Base-by-base conservation (phyloP, 2,329 filamentous ascomycete genomes). In the Xylariales sp. region DNA sequence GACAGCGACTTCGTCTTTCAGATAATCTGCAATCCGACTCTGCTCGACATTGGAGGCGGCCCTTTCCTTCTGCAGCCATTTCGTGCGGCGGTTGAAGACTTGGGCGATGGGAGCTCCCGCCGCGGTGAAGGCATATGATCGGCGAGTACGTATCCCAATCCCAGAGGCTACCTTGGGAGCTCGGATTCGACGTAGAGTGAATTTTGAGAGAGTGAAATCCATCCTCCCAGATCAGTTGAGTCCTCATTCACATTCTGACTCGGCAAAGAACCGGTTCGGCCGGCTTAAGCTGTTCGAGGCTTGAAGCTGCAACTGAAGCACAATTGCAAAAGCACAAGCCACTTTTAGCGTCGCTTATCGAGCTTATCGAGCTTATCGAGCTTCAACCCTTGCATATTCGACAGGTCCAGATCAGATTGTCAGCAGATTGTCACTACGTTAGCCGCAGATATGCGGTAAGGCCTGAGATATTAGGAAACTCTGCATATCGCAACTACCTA, bases 11-110 rank as follows among this genome's bases (percentile, higher is more conserved):
- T 97, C 91, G 59, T 97, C 89, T 60, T 90, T 89, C 42, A 98
- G 70, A 59, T 97, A 97, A 66, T 97, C 93, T 18, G 88, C 84
- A 55, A 86, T 78, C 12, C 91, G 78, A 59, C 89, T 89, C 48
- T 75, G 65, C 49, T 87, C 78, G 8, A 76, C 69, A 58, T 91
- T 72, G 33, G 71, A 60, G 1, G 87, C 90, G 1, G 89, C 86
- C 47, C 91, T 80, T 63, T 97, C 89, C 62, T 88, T 94, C 61
- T 98, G 93, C 36, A 93, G 69, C 73, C 86, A 90, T 73, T 98
- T 98, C 16, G 83, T 80, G 52, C 78, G 78, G 47, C 82, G 79
- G 65, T 95, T 94, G 78, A 98, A 98, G 62, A 98, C 86, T 52
- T 96, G 84, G 52, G 94, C 80, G 27, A 82, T 80, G 19, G 89